Base-by-base conservation (phyloP, 305 asterid genomes). In the Fraxinus albicans region DNA sequence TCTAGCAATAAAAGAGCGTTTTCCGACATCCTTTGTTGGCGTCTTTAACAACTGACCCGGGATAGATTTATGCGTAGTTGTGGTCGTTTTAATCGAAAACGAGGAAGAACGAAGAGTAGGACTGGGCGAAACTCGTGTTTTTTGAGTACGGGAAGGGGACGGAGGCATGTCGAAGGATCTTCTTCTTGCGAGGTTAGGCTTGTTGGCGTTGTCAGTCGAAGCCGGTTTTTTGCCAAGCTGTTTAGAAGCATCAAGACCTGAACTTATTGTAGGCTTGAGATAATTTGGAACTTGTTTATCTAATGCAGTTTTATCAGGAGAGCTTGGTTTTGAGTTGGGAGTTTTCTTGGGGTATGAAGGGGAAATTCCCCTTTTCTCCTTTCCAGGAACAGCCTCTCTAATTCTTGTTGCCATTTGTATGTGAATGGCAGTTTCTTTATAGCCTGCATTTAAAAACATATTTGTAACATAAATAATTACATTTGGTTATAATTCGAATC, bases 91-190 rank as follows among this genome's bases (percentile, higher is more conserved):
- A 25, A 75, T 82, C 1, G 88, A 73, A 81, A 86, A 88, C 2
- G 95, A 85, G 76, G 95, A 87, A 9, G 93, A 82, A 13, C 86
- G 85, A 9, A 76, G 38, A 19, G 76, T 58, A 3, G 91, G 89
- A 60, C 21, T 86, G 3, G 93, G 89, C 0, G 95, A 92, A 77
- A 82, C 78, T 38, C 81, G 89, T 2, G 95, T 23, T 79, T 81
- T 88, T 38, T 76, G 87, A 0, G 85, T 27, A 12, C 72, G 87
- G 72, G 93, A 89, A 36, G 91, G 86, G 17, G 91, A 83, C 0
- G 92, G 89, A 34, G 94, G 92, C 77, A 85, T 89, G 85, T 89
- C 95, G 6, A 91, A 88, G 27, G 97, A 91, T 80, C 89, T 88
- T 69, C 96, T 81, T 86, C 92, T 60, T 0, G 86, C 4, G 3